Conservation (phyloP, 768 basidiomycete genomes). For the Clavaria fumosa region DNA sequence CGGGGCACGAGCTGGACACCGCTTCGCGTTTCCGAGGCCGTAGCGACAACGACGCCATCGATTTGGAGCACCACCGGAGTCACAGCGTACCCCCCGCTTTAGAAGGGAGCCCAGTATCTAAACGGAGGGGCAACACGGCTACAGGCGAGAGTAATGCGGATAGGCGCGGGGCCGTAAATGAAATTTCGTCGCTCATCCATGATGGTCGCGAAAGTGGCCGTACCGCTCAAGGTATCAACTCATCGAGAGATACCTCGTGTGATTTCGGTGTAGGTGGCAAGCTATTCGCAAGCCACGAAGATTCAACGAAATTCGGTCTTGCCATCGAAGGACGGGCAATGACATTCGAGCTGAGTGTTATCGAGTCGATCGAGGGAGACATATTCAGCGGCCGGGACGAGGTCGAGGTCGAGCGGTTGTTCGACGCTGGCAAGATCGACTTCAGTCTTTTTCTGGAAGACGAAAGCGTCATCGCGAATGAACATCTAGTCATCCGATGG, state of each 20-base stretch:
- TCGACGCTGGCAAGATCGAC: slow-evolving; percentile 47
- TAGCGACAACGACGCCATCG: slow-evolving; percentile 7
- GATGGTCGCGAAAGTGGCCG: slow-evolving; percentile 14
- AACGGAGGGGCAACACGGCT: slow-evolving; percentile 8
- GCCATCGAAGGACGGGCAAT: slow-evolving; percentile 42
- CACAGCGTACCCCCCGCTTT: slow-evolving; percentile 9
- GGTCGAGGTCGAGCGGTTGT: slow-evolving; percentile 37
- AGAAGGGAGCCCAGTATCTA: slow-evolving; percentile 5
- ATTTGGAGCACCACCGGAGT: slow-evolving; percentile 5
- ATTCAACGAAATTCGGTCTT: slow-evolving; percentile 50
- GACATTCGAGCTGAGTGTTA: slow-evolving; percentile 63
- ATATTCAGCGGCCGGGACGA: slow-evolving; percentile 26
- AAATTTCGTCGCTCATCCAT: too few relatives aligned
- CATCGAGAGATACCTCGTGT: too few relatives aligned
- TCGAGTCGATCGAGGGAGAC: slow-evolving; percentile 14
- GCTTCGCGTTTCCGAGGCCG: neutral
- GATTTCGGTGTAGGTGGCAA: slow-evolving; percentile 41
- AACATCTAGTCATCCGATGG: slow-evolving; percentile 63
- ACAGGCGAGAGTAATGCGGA: too few relatives aligned
- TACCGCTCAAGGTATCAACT: too few relatives aligned
- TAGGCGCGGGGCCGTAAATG: too few relatives aligned
- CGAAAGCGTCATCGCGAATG: slow-evolving; percentile 41
- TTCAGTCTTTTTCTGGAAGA: slow-evolving; percentile 55
- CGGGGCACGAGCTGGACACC: too few relatives aligned
- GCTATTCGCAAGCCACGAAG: slow-evolving; percentile 40